A percentile compares a stretch with the other conserved stretches of the same genome.
These are phyloP conservation scores for Tuber umbilicatum DNA, from an alignment of 495 filamentous ascomycete genomes.

Conservation along the genomic window DNA sequence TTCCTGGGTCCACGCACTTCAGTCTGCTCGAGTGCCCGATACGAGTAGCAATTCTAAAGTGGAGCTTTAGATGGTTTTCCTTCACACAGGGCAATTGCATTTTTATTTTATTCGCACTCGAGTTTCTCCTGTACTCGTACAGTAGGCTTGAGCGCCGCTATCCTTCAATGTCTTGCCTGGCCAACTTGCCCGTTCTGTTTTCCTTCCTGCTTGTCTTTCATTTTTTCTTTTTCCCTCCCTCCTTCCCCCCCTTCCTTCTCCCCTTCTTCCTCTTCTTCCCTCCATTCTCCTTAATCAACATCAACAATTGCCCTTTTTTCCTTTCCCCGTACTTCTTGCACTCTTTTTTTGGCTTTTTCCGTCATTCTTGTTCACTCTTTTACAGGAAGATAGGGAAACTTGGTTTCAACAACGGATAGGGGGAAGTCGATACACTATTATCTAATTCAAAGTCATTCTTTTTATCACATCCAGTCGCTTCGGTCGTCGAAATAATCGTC, in stretches of 20 bases:
- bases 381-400: conserved; percentile 24
- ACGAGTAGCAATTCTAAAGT: background rate
- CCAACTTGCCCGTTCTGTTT: background rate
- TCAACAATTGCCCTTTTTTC: background rate
- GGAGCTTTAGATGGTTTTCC: background rate
- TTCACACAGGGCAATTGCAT: background rate
- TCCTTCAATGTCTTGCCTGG: background rate
- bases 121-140: background rate
- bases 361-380: conserved; percentile 37
- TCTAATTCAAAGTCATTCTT: conserved; percentile 12
- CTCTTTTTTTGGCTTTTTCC: conserved; percentile 21
- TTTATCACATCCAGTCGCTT: conserved; percentile 18
- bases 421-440: conserved; percentile 16
- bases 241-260: conserved; percentile 3
- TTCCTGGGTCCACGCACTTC: too few relatives aligned
- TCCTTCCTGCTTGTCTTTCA: background rate
- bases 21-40: too few relatives aligned
- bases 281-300: conserved; percentile 9
- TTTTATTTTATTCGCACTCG: background rate
- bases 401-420: conserved; percentile 6
- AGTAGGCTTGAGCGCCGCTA: background rate
- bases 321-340: background rate
- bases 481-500: conserved; percentile 6
- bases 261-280: conserved; percentile 19
- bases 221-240: conserved; percentile 7